Percentiles rank a stretch among this genome's conserved stretches.
These are phyloP conservation scores for Moniliella sp. DNA, from an alignment of 1,284 basidiomycete genomes.

Conservation along the genomic window DNA sequence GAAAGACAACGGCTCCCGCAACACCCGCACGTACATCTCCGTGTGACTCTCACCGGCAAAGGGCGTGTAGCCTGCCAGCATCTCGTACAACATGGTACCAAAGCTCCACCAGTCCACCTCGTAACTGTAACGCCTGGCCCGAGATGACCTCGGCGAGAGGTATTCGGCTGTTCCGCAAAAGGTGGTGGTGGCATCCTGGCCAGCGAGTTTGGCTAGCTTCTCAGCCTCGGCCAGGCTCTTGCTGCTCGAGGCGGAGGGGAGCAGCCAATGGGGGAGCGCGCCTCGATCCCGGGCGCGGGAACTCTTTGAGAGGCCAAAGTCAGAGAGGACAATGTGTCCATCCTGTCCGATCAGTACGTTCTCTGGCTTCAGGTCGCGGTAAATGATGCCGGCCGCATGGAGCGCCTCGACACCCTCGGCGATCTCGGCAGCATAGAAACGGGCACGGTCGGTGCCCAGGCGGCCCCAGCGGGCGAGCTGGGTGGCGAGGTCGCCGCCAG, in stretches of 20 bases:
- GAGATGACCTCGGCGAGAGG: constrained; percentile 46
- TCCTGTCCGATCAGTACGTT: constrained; percentile 78
- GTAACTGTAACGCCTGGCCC: constrained; percentile 73
- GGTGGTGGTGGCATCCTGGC: constrained; percentile 49
- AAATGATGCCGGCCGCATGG: constrained; percentile 55
- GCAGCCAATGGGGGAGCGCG: constrained; percentile 3
- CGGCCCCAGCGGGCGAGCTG: constrained; percentile 83
- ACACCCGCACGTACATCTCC: constrained; percentile 74
- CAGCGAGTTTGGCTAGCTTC: constrained; percentile 5
- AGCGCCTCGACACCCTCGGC: constrained; percentile 77
- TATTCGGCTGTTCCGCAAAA: constrained; percentile 45
- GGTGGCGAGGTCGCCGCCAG: constrained; percentile 83
- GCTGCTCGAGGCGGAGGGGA: neutral
- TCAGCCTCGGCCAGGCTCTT: constrained; percentile 3
- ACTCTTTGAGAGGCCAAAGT: constrained; percentile 71
- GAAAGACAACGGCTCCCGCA: constrained; percentile 68
- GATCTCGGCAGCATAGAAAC: constrained; percentile 89
- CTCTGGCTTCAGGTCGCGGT: constrained; percentile 75
- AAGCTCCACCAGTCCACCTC: constrained; percentile 96
- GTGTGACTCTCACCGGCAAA: constrained; percentile 81
- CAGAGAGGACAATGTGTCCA: constrained; percentile 82
- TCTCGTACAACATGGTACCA: constrained; percentile 88
- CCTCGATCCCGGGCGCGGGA: constrained; percentile 7
- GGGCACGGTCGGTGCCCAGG: constrained; percentile 66
- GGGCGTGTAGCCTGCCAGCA: constrained; percentile 73